These are phyloP conservation scores for Rhynchospora breviuscula DNA, from an alignment of 176 grass and related monocot species.

Conservation along the genomic window DNA sequence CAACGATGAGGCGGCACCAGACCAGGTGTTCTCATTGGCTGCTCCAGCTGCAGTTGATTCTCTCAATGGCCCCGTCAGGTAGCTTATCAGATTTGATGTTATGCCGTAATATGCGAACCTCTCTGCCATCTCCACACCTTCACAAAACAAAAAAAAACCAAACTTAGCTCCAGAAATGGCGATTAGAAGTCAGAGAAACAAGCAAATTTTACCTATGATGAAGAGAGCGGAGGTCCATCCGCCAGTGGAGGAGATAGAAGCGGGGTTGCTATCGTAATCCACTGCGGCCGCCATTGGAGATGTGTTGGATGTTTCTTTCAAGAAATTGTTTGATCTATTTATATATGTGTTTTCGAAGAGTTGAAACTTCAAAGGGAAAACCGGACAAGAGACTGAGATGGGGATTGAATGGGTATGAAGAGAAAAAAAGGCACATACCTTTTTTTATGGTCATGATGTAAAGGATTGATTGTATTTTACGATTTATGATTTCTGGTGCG, in stretches of 20 bases:
- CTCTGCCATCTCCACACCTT: conserved; percentile 35
- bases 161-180: not conserved
- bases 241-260: not conserved
- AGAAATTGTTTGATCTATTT: not conserved
- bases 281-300: not conserved
- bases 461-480: not conserved
- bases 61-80: conserved; percentile 22
- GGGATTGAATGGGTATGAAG: too few relatives aligned
- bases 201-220: conserved; percentile 2
- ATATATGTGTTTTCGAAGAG: too few relatives aligned
- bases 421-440: not conserved
- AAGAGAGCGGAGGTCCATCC: conserved; percentile 30
- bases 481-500: not conserved
- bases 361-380: too few relatives aligned
- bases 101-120: conserved; percentile 10
- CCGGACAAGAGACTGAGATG: too few relatives aligned
- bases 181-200: not conserved
- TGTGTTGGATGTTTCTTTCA: not conserved
- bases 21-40: conserved; percentile 16
- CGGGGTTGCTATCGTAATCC: conserved; percentile 7
- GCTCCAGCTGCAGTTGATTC: conserved; percentile 23
- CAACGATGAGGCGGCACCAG: conserved; percentile 13
- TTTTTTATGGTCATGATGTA: not conserved
- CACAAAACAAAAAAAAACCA: not conserved
- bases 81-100: conserved; percentile 21